A percentile compares a stretch with the other conserved stretches of the same genome.
These are phyloP conservation scores for Ustilago tritici DNA, from an alignment of 1,284 basidiomycete species.

Conservation along the genomic window DNA sequence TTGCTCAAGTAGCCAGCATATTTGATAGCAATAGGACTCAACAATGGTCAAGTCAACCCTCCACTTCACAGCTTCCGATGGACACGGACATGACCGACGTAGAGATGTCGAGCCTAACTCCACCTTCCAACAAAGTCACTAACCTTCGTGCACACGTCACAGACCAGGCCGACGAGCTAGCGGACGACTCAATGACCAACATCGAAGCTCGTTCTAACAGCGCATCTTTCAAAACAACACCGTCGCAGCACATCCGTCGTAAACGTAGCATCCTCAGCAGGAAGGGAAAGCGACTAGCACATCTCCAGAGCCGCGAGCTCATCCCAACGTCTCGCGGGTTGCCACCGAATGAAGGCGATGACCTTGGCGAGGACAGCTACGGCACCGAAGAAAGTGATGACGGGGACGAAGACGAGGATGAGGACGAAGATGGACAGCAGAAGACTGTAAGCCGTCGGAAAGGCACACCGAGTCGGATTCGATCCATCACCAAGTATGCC, in stretches of 20 bases:
- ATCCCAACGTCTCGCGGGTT: constrained; percentile 17
- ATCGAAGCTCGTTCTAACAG: constrained; percentile 11
- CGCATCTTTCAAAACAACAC: neutral
- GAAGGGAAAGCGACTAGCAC: constrained; percentile 49
- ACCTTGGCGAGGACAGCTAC: constrained; percentile 22
- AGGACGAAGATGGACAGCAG: constrained; percentile 24
- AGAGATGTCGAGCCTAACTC: constrained; percentile 54
- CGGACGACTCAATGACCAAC: constrained; percentile 41
- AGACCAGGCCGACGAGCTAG: constrained; percentile 18
- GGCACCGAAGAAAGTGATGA: constrained; percentile 26
- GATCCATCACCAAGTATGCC: constrained; percentile 53
- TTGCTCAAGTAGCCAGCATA: constrained; percentile 20
- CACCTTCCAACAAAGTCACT: constrained; percentile 30
- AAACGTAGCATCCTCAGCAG: constrained; percentile 47
- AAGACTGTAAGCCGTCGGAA: constrained; percentile 7
- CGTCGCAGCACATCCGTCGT: constrained; percentile 25
- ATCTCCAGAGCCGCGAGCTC: constrained; percentile 44
- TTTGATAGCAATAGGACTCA: constrained; percentile 18
- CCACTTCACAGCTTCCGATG: constrained; percentile 11
- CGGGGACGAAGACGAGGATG: constrained; percentile 18
- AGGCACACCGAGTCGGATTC: constrained; percentile 38
- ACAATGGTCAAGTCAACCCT: constrained; percentile 15
- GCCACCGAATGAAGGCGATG: neutral
- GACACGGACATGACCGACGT: constrained; percentile 47
- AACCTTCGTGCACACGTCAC: constrained; percentile 9